Evolutionary conservation across 140 eudicot genomes (phyloP), one percentile per base, ranked within the genome.

Genomic region (Bidens hawaiensis): DNA sequence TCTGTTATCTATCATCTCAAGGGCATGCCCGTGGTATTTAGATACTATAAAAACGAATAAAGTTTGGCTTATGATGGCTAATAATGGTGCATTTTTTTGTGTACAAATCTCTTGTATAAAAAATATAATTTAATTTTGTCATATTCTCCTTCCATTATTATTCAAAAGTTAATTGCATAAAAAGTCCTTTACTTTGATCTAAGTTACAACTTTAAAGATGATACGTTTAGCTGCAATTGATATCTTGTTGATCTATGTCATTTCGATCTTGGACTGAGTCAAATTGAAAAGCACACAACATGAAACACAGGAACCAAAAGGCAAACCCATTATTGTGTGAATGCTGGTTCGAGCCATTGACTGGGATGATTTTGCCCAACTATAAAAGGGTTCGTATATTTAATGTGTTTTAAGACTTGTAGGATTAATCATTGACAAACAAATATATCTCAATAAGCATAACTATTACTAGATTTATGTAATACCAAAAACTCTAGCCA

Each of bases 81-180:
- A 12, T 24, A 52, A 52, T 52, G 11, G 59, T 13, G 34, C 59
- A 52, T 12, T 4, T 52, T 52, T 25, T 52, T n/a, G 18, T n/a
- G 59, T 25, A 13, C 19, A 52, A 23, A 13, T 25, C 19, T 3
- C 21, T 5, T 13, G 19, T 24, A 25, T 25, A 25, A 52, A 25
- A 24, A 25, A n/a, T 23, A 51, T 52, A 52, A 49, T 49, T 49
- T 48, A 48, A 48, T 48, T 49, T 49, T 49, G 55, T 49, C 55
- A 49, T 23, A 49, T 49, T 23, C 55, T 49, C 16, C 15, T 8
- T 49, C 55, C 28, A 49, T 49, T 49, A 21, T 49, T 49, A 49
- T 9, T 49, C 14, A 21, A 49, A 34, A 34, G 42, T 34, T 34
- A 34, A 2, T 34, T 34, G 11, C 12, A 34, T 34, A 34, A n/a